Evolutionary conservation across 768 basidiomycete genomes (phyloP).

Genomic region (Chalciporus sphaerocephalus): DNA sequence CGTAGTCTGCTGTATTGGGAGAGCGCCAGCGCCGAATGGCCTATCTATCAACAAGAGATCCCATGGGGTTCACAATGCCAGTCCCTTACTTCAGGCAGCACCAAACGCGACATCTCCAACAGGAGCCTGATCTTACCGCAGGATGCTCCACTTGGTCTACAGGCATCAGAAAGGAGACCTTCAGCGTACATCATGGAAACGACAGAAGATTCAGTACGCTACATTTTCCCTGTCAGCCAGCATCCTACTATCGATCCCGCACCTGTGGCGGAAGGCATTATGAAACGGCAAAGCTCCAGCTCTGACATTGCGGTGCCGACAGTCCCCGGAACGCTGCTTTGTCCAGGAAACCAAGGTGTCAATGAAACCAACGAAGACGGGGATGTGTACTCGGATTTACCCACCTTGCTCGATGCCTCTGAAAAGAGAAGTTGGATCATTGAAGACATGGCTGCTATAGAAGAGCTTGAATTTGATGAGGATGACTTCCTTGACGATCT

Average conservation of each 20-base stretch:
- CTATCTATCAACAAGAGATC: not conserved
- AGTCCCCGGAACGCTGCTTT: not conserved
- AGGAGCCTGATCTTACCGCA: not conserved
- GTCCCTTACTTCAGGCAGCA: not conserved
- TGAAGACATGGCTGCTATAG: not conserved
- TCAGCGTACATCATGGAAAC: not conserved
- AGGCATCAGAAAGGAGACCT: not conserved
- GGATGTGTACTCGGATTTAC: not conserved
- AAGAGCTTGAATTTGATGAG: no score
- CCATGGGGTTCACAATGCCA: not conserved
- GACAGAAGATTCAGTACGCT: not conserved
- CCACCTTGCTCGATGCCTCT: not conserved
- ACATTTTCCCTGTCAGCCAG: not conserved
- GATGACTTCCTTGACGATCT: no score
- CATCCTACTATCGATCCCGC: not conserved
- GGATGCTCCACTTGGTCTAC: not conserved
- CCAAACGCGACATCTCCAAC: not conserved
- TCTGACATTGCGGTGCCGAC: not conserved
- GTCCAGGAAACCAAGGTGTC: not conserved
- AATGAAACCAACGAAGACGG: not conserved
- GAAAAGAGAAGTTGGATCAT: not conserved
- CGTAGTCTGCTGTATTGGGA: not conserved
- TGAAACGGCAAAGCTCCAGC: not conserved
- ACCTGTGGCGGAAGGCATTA: not conserved
- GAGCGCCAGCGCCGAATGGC: not conserved